Evolutionary conservation across 148 eudicot species (phyloP), one percentile per base, ranked within the genome.

Genomic region (Cornus controversa): DNA sequence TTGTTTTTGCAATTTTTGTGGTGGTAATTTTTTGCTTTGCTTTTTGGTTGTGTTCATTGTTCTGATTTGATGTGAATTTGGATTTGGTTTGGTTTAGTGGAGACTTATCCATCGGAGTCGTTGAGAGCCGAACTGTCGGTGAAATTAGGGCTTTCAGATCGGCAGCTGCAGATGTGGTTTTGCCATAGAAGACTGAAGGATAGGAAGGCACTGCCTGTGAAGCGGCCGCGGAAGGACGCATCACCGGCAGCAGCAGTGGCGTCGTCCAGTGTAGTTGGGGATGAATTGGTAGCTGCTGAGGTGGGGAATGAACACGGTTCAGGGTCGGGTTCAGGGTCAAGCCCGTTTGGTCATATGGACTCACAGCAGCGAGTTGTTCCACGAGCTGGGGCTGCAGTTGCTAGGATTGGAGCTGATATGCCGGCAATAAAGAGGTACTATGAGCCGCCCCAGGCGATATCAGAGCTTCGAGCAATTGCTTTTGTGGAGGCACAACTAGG

Each of bases 151-250:
- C 89, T 93, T 53, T 72, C 99, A 23, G 99, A 95, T 87, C 86
- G 96, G 73, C 99, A 95, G 67, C 82, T 95, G 69, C 99, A 95
- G 87, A 95, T 95, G 97, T 93, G 96, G 97, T 95, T 95, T 75
- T 95, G 97, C 69, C 99, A 95, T 47, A 78, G 99, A 85, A 90
- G 99, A 80, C 78, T 95, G 75, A 95, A 95, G 79, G 97, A 95
- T 72, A 80, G 93, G 70, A 93, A 93, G 70, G 75, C 82, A 5
- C 81, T 84, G 10, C 75, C 84, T 0, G 40, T 58, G 72, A 89
- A 90, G 80, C 75, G 80, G 80, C 77, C 78, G 5, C 84, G 70
- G 80, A 89, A 89, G 82, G 89, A 74, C 16, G 76, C 37, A n/a
- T 42, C 86, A 11, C 62, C 83, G 45, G 77, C 85, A 15, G 64